Evolutionary conservation across 768 basidiomycete genomes (phyloP).

Genomic region (Lactarius vividus): DNA sequence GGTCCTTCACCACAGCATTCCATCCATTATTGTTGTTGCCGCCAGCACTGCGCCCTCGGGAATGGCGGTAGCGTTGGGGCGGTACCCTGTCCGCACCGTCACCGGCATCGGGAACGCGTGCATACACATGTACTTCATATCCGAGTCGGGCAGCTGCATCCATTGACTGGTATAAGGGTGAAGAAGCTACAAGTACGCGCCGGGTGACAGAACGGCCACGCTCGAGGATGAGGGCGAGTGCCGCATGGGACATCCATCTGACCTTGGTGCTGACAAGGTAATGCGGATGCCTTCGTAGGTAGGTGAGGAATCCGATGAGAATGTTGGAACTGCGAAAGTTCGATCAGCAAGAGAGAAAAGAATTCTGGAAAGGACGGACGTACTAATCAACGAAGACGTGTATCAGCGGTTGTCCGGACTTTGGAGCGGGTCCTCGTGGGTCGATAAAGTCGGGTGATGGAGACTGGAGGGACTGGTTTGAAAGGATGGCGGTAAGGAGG

Average conservation of each 20-base stretch:
- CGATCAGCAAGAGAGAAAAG: neutral
- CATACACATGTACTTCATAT: slow-evolving; percentile 69
- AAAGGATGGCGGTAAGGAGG: slow-evolving; percentile 33
- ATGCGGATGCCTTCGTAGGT: slow-evolving; percentile 56
- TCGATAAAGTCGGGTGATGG: slow-evolving; percentile 35
- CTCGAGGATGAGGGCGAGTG: slow-evolving; percentile 75
- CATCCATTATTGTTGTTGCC: slow-evolving; percentile 26
- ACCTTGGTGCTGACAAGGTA: slow-evolving; percentile 37
- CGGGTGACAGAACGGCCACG: slow-evolving; percentile 73
- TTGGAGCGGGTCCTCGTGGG: slow-evolving; percentile 38
- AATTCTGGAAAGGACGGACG: slow-evolving; percentile 31
- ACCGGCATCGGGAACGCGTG: slow-evolving; percentile 66
- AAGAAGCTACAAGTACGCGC: slow-evolving; percentile 76
- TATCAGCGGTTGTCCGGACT: slow-evolving; percentile 35
- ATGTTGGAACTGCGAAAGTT: slow-evolving; percentile 71
- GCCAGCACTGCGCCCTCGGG: slow-evolving; percentile 25
- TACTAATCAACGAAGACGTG: slow-evolving; percentile 60
- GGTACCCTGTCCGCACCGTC: slow-evolving; percentile 57
- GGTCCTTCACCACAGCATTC: slow-evolving; percentile 24
- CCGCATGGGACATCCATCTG: slow-evolving; percentile 69
- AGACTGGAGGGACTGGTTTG: slow-evolving; percentile 30
- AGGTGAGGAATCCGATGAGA: slow-evolving; percentile 74
- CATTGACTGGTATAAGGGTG: slow-evolving; percentile 82
- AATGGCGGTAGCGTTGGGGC: slow-evolving; percentile 32
- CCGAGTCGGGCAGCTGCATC: slow-evolving; percentile 67